These are phyloP conservation scores for Chlamydomonas schloesseri DNA, from an alignment of 139 green algal species.

Conservation along the genomic window DNA sequence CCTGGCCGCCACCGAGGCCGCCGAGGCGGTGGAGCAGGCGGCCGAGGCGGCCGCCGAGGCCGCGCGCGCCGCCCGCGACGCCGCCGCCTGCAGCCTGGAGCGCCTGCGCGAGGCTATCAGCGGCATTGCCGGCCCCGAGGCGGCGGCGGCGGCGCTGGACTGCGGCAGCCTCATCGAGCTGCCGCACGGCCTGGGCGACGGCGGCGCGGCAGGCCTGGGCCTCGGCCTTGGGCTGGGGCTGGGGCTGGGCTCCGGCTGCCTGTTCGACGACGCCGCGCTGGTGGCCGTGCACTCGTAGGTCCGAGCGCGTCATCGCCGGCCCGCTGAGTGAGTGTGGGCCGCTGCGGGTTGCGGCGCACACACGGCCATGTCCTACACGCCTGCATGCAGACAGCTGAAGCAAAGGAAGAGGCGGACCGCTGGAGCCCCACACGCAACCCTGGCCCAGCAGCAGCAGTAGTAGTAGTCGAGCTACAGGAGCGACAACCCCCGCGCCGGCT, in stretches of 20 bases:
- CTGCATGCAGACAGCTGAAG: no score
- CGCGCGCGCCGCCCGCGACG: not conserved
- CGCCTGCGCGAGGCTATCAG: slow-evolving; percentile 6
- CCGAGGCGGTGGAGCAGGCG: slow-evolving; percentile 25
- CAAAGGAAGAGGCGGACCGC: no score
- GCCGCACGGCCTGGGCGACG: not conserved
- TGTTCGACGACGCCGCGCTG: not conserved
- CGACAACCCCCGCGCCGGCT: no score
- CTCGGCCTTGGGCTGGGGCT: no score
- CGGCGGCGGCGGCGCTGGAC: not conserved
- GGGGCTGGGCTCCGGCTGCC: no score
- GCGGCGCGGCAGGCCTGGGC: not conserved
- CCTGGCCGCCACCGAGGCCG: slow-evolving; percentile 23
- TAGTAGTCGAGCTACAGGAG: no score
- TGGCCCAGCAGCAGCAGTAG: no score
- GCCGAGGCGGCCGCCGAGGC: slow-evolving; percentile 15
- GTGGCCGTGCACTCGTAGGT: slow-evolving; percentile 32
- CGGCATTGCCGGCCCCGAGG: not conserved
- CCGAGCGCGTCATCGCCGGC: no score
- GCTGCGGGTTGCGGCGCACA: no score
- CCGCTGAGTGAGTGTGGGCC: no score
- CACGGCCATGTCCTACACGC: no score
- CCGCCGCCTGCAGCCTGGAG: slow-evolving; percentile 7
- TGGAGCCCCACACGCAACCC: no score
- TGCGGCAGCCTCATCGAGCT: slow-evolving; percentile 6